A percentile compares a stretch with the other conserved stretches of the same genome.
Conservation (phyloP, 2,329 filamentous ascomycete species). For the Cladosporium sp. region DNA sequence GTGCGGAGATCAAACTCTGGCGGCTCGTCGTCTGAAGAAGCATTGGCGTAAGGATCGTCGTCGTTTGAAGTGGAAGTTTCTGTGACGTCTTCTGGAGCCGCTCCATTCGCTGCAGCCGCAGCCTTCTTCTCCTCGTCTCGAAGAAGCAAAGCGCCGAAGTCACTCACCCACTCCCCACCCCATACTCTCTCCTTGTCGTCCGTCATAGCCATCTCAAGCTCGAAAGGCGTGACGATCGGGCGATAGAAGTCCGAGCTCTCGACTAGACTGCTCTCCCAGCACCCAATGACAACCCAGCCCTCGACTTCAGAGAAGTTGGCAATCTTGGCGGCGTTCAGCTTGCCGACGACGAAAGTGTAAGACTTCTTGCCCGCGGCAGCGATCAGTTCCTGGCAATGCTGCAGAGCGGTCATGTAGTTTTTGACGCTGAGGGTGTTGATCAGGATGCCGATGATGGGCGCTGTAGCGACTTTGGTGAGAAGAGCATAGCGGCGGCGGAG, state of each 20-base stretch:
- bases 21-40: constrained; percentile 54
- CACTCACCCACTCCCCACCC: constrained; percentile 85
- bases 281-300: constrained; percentile 95
- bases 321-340: constrained; percentile 91
- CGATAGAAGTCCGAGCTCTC: constrained; percentile 87
- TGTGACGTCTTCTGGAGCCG: constrained; percentile 34
- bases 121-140: constrained; percentile 28
- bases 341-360: constrained; percentile 95
- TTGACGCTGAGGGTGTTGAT: constrained; percentile 93
- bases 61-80: constrained; percentile 50
- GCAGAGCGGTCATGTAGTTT: constrained; percentile 82
- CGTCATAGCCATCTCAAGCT: constrained; percentile 75
- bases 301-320: constrained; percentile 96
- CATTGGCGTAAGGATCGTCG: constrained; percentile 60
- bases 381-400: constrained; percentile 71
- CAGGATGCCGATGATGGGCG: constrained; percentile 85
- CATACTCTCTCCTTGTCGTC: constrained; percentile 76
- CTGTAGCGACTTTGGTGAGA: constrained; percentile 75
- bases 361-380: constrained; percentile 83
- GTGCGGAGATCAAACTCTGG: constrained; percentile 93
- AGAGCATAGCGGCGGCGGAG: constrained; percentile 87
- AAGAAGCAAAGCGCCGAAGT: constrained; percentile 70
- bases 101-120: constrained; percentile 30
- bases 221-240: constrained; percentile 92
- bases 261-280: constrained; percentile 93